Evolutionary conservation across 345 rosid genomes (phyloP).

Genomic region (Rhizophora mangle): DNA sequence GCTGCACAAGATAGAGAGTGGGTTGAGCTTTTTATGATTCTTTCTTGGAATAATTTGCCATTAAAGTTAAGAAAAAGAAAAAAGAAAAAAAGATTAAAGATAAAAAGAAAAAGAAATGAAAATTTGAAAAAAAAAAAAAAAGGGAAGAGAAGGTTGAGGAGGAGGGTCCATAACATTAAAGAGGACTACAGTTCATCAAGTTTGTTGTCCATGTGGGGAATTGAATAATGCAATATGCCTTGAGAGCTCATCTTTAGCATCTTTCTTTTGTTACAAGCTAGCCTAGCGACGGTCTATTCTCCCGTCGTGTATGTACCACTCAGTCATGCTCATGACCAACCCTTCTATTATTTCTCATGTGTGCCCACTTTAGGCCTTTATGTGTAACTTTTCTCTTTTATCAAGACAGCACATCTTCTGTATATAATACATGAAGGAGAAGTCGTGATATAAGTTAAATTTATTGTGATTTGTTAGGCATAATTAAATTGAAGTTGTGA

Average conservation of each 20-base stretch:
- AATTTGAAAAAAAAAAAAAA: not conserved
- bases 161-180: no score
- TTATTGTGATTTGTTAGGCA: no score
- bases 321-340: not conserved
- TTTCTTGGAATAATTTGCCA: conserved; percentile 6
- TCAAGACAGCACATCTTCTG: not conserved
- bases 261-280: no score
- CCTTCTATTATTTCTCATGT: not conserved
- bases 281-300: not conserved
- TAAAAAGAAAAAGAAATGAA: no score
- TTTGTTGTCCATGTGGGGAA: no score
- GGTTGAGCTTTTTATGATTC: conserved; percentile 27
- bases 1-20: conserved; percentile 23
- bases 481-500: no score
- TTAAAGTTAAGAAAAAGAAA: conserved; percentile 4
- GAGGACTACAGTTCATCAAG: no score
- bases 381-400: not conserved
- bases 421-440: not conserved
- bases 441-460: not conserved
- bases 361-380: not conserved
- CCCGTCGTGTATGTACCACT: not conserved
- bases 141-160: conserved; percentile 16
- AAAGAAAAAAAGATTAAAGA: not conserved
- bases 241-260: no score
- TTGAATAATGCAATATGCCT: no score